Evolutionary conservation across 306 rosid genomes (phyloP).

Genomic region (Vachellia pachyceras): DNA sequence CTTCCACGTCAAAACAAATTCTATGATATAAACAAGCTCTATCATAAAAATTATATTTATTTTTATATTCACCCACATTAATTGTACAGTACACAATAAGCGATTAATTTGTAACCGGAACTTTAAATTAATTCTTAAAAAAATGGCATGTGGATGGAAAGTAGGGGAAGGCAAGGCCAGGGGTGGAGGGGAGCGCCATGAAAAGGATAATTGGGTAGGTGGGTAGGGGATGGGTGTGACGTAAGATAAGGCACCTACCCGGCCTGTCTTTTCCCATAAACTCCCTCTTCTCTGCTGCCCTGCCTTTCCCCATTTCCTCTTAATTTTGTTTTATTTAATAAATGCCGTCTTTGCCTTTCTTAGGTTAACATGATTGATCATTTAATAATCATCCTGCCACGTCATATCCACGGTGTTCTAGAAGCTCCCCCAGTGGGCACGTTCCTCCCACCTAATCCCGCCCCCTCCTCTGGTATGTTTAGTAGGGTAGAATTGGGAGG

Average conservation of each 20-base stretch:
- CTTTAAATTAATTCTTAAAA: too few relatives aligned
- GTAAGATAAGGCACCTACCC: constrained; percentile 41
- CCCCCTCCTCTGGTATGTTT: too few relatives aligned
- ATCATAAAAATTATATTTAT: too few relatives aligned
- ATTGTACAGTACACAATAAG: too few relatives aligned
- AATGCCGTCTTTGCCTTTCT: background rate
- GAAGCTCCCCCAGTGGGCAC: constrained; percentile 38
- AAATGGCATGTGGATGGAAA: background rate
- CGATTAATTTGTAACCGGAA: too few relatives aligned
- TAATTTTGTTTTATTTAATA: background rate
- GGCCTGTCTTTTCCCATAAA: constrained; percentile 48
- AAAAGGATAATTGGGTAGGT: background rate
- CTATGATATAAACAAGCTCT: too few relatives aligned
- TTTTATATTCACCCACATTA: too few relatives aligned
- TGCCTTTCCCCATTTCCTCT: background rate
- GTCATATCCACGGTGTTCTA: constrained; percentile 24
- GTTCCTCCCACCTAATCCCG: constrained; percentile 14
- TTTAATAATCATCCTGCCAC: background rate
- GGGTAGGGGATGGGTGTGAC: constrained; percentile 30
- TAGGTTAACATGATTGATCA: background rate
- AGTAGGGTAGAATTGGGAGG: too few relatives aligned
- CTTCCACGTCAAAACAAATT: too few relatives aligned
- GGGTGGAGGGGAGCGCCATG: background rate
- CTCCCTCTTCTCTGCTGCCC: background rate
- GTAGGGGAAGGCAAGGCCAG: background rate